Evolutionary conservation across 305 asterid genomes (phyloP).

Genomic region (Rubia balearica): DNA sequence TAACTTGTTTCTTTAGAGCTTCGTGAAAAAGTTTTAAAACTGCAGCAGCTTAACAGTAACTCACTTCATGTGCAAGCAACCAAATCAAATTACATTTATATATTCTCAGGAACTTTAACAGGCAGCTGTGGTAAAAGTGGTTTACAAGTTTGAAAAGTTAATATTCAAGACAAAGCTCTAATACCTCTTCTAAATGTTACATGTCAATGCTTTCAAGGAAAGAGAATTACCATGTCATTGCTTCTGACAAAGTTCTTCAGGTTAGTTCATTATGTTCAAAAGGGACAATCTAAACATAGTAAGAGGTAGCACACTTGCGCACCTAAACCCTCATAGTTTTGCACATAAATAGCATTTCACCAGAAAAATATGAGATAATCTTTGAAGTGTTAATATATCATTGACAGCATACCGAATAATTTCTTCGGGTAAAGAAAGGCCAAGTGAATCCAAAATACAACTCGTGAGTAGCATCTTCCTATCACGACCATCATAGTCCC

Average conservation of each 20-base stretch:
- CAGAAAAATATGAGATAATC: neutral
- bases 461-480: slow-evolving; percentile 66
- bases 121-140: neutral
- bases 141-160: neutral
- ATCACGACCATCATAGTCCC: slow-evolving; percentile 98
- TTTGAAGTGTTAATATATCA: neutral
- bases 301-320: neutral
- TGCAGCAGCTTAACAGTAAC: neutral
- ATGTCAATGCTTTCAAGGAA: too few relatives aligned
- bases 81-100: neutral
- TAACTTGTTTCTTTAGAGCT: neutral
- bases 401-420: slow-evolving; percentile 54
- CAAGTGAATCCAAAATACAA: slow-evolving; percentile 48
- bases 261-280: neutral
- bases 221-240: too few relatives aligned
- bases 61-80: neutral
- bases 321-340: neutral
- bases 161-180: slow-evolving; percentile 6
- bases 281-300: neutral
- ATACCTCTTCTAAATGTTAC: neutral
- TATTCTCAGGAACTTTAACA: neutral
- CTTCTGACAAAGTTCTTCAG: neutral
- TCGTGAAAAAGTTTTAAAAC: neutral
- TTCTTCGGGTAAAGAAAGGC: slow-evolving; percentile 85
- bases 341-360: neutral